Conservation (phyloP, 768 basidiomycete species). For the Lyophyllum semitale region DNA sequence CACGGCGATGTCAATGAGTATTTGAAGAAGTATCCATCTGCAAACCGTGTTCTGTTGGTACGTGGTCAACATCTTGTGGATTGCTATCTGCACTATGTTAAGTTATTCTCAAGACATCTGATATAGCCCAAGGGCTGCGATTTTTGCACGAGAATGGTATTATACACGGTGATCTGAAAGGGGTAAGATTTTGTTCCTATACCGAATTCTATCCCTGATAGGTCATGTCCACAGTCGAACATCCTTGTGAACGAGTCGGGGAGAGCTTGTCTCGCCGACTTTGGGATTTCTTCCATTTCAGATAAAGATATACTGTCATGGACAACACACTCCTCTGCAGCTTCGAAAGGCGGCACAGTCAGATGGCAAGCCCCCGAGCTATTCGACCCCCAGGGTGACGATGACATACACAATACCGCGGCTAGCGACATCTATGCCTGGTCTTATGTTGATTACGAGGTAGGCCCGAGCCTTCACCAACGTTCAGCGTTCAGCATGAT, state of each 20-base stretch:
- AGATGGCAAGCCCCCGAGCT: slow-evolving; percentile 25
- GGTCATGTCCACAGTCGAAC: slow-evolving; percentile 10
- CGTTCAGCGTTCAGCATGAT: neutral
- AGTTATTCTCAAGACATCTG: too few species aligned
- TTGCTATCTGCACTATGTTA: too few species aligned
- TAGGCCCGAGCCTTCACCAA: neutral
- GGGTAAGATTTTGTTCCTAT: too few species aligned
- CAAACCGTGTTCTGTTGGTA: too few species aligned
- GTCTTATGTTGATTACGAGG: slow-evolving; percentile 8
- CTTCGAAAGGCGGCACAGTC: slow-evolving; percentile 6
- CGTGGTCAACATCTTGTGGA: too few species aligned
- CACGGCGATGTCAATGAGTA: too few species aligned
- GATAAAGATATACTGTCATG: slow-evolving; percentile 10
- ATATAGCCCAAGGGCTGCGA: too few species aligned
- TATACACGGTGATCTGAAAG: too few species aligned
- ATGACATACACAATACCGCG: slow-evolving; percentile 2
- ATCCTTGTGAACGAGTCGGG: slow-evolving; percentile 19
- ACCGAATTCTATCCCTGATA: too few species aligned
- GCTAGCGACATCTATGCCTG: slow-evolving; percentile 22
- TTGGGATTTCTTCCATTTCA: slow-evolving; percentile 21
- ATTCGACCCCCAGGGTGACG: slow-evolving; percentile 7
- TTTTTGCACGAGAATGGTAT: too few species aligned
- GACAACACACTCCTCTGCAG: slow-evolving; percentile 8
- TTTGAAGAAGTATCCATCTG: too few species aligned
- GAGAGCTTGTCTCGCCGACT: slow-evolving; percentile 24